phyloP scores from a whole-genome alignment of 495 filamentous ascomycete genomes.

The Penicillium parvum region DNA sequence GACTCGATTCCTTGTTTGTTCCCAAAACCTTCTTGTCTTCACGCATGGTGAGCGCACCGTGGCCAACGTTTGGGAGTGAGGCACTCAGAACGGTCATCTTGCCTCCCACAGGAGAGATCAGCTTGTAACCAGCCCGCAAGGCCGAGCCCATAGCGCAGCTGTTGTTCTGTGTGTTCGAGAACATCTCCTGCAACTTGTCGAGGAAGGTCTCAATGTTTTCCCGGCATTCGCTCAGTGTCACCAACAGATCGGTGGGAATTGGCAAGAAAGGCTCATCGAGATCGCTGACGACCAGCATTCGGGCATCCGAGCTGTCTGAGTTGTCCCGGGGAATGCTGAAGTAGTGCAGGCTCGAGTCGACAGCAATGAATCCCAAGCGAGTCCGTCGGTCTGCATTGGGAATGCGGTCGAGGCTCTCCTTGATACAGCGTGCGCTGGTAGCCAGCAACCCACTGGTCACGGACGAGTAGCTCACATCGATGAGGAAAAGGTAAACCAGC shows the following conservation, averaged over 20 bases:
- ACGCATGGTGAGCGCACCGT: slow-evolving; percentile 85
- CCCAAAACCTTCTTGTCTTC: slow-evolving; percentile 97
- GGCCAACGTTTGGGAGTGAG: slow-evolving; percentile 83
- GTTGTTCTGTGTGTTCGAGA: slow-evolving; percentile 83
- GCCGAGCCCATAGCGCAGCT: slow-evolving; percentile 90
- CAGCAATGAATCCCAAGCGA: slow-evolving; percentile 88
- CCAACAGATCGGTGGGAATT: slow-evolving; percentile 86
- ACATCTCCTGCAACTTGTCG: slow-evolving; percentile 90
- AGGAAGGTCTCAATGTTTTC: slow-evolving; percentile 89
- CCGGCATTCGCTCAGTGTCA: slow-evolving; percentile 83
- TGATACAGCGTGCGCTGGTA: slow-evolving; percentile 87
- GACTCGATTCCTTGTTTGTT: slow-evolving; percentile 80
- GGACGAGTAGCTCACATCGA: slow-evolving; percentile 91
- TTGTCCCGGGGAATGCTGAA: slow-evolving; percentile 88
- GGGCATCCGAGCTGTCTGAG: slow-evolving; percentile 73
- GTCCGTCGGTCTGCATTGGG: slow-evolving; percentile 94
- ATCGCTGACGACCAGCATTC: slow-evolving; percentile 93
- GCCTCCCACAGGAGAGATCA: slow-evolving; percentile 88
- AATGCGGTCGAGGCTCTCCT: slow-evolving; percentile 93
- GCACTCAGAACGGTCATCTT: slow-evolving; percentile 90
- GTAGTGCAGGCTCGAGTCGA: slow-evolving; percentile 93
- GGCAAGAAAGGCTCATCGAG: slow-evolving; percentile 96
- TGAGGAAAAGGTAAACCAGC: slow-evolving; percentile 94
- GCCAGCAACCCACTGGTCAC: slow-evolving; percentile 92
- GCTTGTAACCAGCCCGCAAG: slow-evolving; percentile 85